These are phyloP conservation scores for Blastocrithidia nonstop DNA, from an alignment of 208 protist species.

Conservation along the genomic window DNA sequence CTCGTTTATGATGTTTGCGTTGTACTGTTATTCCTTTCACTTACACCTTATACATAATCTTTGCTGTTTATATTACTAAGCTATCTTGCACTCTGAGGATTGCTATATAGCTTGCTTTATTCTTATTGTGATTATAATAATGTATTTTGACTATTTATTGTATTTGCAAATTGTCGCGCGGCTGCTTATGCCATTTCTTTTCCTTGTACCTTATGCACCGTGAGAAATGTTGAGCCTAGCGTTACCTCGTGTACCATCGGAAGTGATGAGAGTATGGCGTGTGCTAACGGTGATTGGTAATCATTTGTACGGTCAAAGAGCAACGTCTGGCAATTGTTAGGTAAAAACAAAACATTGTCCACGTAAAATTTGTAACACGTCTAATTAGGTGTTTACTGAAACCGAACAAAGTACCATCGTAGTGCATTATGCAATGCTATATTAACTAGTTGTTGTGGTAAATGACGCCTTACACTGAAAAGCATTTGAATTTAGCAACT, in stretches of 20 bases:
- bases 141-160: no score
- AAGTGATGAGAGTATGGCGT: slow-evolving; percentile 34
- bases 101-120: slow-evolving; percentile 28
- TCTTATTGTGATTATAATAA: slow-evolving; percentile 19
- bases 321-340: slow-evolving; percentile 26
- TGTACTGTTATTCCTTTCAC: not conserved
- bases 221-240: slow-evolving; percentile 55
- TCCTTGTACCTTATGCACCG: slow-evolving; percentile 53
- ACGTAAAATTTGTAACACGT: slow-evolving; percentile 79
- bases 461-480: no score
- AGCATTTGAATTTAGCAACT: no score
- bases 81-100: slow-evolving; percentile 11
- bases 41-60: not conserved
- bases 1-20: not conserved
- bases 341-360: slow-evolving; percentile 40
- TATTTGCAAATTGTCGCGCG: no score
- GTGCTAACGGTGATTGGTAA: slow-evolving; percentile 66
- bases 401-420: slow-evolving; percentile 49
- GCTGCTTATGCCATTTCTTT: slow-evolving; percentile 39
- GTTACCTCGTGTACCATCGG: slow-evolving; percentile 86
- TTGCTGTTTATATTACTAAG: not conserved
- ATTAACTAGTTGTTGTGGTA: not conserved
- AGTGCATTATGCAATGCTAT: not conserved
- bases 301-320: slow-evolving; percentile 63
- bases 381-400: slow-evolving; percentile 69